These are phyloP conservation scores for Penicillium sp. DNA, from an alignment of 2,329 filamentous ascomycete species.

Conservation along the genomic window DNA sequence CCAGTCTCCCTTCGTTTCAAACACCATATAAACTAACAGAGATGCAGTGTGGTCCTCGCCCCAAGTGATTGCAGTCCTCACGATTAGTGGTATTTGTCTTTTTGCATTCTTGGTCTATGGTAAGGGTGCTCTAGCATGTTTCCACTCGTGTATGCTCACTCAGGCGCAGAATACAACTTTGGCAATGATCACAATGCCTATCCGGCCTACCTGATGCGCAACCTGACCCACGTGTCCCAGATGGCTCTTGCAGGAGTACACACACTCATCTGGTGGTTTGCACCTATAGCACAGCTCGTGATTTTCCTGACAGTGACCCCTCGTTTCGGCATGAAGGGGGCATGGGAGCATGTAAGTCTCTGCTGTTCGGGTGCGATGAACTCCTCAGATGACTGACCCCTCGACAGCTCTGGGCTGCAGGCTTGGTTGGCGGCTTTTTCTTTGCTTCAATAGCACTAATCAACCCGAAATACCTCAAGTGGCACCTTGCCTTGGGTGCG, in stretches of 20 bases:
- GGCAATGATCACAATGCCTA: constrained; percentile 4
- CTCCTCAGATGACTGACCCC: background rate
- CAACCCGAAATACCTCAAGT: background rate
- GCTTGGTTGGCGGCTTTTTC: background rate
- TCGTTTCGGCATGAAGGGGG: constrained; percentile 2
- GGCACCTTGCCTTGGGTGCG: background rate
- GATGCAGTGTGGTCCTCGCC: background rate
- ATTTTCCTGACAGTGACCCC: constrained; percentile 6
- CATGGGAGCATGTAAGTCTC: constrained; percentile 1
- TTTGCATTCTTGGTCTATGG: background rate
- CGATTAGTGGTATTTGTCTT: background rate
- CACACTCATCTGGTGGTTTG: constrained; percentile 5
- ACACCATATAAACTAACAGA: background rate
- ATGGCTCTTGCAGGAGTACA: constrained; percentile 4
- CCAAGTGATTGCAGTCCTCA: background rate
- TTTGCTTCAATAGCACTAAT: background rate
- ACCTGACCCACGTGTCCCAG: constrained; percentile 4
- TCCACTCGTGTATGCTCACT: background rate
- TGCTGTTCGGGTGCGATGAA: background rate
- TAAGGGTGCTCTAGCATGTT: background rate
- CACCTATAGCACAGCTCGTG: constrained; percentile 6
- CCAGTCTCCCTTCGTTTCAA: background rate
- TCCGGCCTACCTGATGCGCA: constrained; percentile 5
- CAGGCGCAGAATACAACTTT: constrained; percentile 3
- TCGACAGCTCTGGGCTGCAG: background rate